Evolutionary conservation across 257 asterid genomes (phyloP).

Genomic region (Phtheirospermum japonicum): DNA sequence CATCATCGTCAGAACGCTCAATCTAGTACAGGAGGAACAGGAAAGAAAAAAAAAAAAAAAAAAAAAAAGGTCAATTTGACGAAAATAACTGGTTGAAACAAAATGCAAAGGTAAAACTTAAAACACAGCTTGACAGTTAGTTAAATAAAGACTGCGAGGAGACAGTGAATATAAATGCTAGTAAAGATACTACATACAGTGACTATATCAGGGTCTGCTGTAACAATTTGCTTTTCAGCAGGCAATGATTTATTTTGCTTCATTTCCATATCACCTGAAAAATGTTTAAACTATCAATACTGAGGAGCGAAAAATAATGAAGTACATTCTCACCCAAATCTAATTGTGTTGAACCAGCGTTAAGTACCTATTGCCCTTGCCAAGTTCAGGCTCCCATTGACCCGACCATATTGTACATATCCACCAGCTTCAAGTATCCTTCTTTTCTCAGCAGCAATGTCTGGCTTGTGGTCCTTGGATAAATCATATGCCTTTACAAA

Average conservation of each 20-base stretch:
- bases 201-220: slow-evolving; percentile 81
- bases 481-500: slow-evolving; percentile 64
- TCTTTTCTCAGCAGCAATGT: slow-evolving; percentile 63
- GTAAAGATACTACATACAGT: slow-evolving; percentile 46
- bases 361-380: slow-evolving; percentile 87
- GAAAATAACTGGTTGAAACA: slow-evolving; percentile 10
- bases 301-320: slow-evolving; percentile 15
- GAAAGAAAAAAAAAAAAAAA: too few relatives aligned
- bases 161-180: slow-evolving; percentile 11
- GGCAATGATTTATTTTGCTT: slow-evolving; percentile 82
- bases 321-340: slow-evolving; percentile 19
- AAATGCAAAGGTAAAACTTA: slow-evolving; percentile 4
- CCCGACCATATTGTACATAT: slow-evolving; percentile 84
- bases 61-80: slow-evolving; percentile 23
- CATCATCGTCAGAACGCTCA: slow-evolving; percentile 76
- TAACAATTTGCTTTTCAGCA: slow-evolving; percentile 83
- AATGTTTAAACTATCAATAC: slow-evolving; percentile 25
- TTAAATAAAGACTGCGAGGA: slow-evolving; percentile 3
- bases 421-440: slow-evolving; percentile 95
- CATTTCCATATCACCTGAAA: slow-evolving; percentile 86
- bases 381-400: slow-evolving; percentile 90
- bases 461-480: slow-evolving; percentile 95
- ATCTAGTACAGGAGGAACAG: slow-evolving; percentile 47
- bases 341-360: slow-evolving; percentile 23
- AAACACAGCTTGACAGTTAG: slow-evolving; percentile 8